Evolutionary conservation across 495 filamentous ascomycete genomes (phyloP).

Genomic region (Neurospora pannonica): DNA sequence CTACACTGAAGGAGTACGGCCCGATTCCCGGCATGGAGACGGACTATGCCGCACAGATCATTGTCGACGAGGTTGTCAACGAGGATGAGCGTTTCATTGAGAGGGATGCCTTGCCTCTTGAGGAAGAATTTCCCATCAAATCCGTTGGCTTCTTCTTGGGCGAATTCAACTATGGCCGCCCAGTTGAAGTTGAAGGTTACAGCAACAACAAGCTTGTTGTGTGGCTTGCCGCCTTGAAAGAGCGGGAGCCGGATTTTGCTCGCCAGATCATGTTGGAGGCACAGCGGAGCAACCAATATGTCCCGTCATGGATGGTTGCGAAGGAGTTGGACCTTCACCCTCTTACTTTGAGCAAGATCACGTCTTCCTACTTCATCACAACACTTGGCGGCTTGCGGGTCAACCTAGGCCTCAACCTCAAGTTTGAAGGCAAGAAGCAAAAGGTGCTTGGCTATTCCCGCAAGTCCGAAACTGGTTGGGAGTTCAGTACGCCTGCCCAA

Average conservation of each 20-base stretch:
- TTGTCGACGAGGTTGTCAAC: slow-evolving; percentile 85
- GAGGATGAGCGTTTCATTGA: slow-evolving; percentile 92
- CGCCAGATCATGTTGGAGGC: slow-evolving; percentile 56
- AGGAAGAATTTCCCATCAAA: slow-evolving; percentile 81
- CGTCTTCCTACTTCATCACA: slow-evolving; percentile 78
- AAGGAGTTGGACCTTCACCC: slow-evolving; percentile 72
- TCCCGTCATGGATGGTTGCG: slow-evolving; percentile 78
- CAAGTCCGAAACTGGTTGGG: slow-evolving; percentile 77
- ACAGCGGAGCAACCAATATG: slow-evolving; percentile 62
- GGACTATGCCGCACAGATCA: slow-evolving; percentile 79
- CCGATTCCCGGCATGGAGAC: slow-evolving; percentile 82
- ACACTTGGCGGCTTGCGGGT: slow-evolving; percentile 64
- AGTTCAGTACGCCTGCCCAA: slow-evolving; percentile 82
- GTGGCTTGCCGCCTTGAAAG: slow-evolving; percentile 57
- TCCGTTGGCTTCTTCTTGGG: slow-evolving; percentile 91
- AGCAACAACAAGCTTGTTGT: slow-evolving; percentile 64
- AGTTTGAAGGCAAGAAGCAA: slow-evolving; percentile 88
- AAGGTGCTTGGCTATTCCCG: slow-evolving; percentile 96
- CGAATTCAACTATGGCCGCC: slow-evolving; percentile 86
- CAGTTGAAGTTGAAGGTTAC: slow-evolving; percentile 73
- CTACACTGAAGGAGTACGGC: slow-evolving; percentile 87
- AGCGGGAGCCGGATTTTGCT: slow-evolving; percentile 73
- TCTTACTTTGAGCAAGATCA: slow-evolving; percentile 88
- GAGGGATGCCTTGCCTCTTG: slow-evolving; percentile 70
- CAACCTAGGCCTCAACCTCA: slow-evolving; percentile 91